These are phyloP conservation scores for Somion occarium DNA, from an alignment of 1,284 basidiomycete genomes.

Conservation along the genomic window DNA sequence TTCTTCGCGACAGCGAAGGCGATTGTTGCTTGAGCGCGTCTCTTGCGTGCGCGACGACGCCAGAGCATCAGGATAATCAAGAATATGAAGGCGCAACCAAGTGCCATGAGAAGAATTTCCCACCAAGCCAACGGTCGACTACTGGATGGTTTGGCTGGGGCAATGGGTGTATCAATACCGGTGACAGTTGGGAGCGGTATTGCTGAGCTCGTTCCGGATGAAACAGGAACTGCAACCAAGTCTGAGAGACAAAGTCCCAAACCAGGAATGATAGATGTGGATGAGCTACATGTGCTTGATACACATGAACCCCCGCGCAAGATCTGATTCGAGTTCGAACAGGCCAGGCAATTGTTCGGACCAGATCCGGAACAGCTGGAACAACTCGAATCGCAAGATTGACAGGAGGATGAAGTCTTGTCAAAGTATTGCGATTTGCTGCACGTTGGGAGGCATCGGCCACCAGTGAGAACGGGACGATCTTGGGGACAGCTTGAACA, in stretches of 20 bases:
- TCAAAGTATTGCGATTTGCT: slow-evolving; percentile 70
- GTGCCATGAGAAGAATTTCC: slow-evolving; percentile 77
- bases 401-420: slow-evolving; percentile 53
- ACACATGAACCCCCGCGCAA: slow-evolving; percentile 63
- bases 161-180: slow-evolving; percentile 43
- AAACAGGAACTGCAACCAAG: slow-evolving; percentile 50
- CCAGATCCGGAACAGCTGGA: slow-evolving; percentile 68
- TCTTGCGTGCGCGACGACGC: slow-evolving; percentile 63
- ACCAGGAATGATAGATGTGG: slow-evolving; percentile 52
- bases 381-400: slow-evolving; percentile 68
- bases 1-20: slow-evolving; percentile 59
- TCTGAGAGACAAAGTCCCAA: slow-evolving; percentile 76
- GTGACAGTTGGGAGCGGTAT: slow-evolving; percentile 52
- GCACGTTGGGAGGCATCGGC: slow-evolving; percentile 74
- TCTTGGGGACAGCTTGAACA: slow-evolving; percentile 65
- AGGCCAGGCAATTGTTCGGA: slow-evolving; percentile 65
- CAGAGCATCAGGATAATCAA: slow-evolving; percentile 58
- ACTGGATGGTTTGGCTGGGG: slow-evolving; percentile 27
- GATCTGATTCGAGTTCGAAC: slow-evolving; percentile 55
- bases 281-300: slow-evolving; percentile 47
- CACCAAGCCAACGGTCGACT: slow-evolving; percentile 58
- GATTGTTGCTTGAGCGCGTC: slow-evolving; percentile 59
- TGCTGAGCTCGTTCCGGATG: slow-evolving; percentile 39
- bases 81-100: slow-evolving; percentile 77
- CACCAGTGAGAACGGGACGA: slow-evolving; percentile 66